These are phyloP conservation scores for Dioscorea alata DNA, from an alignment of 106 monocot genomes.

Conservation along the genomic window DNA sequence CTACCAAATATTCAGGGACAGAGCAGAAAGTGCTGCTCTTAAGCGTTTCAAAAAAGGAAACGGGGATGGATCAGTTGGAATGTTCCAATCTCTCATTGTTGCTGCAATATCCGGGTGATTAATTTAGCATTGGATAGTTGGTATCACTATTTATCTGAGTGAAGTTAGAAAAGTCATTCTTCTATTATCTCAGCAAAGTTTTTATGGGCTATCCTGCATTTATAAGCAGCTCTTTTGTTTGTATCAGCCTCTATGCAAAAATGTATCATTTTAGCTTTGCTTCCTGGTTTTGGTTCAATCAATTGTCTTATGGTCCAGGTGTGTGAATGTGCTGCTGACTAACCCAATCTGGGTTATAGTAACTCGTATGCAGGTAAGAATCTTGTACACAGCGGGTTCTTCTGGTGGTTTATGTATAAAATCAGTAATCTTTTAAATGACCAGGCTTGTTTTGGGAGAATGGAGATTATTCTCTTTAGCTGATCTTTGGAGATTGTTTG, in stretches of 20 bases:
- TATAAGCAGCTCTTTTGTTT: too few relatives aligned
- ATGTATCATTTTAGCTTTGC: too few relatives aligned
- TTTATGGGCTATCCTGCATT: too few relatives aligned
- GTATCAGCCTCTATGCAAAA: too few relatives aligned
- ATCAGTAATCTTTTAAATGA: too few relatives aligned
- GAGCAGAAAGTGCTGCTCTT: constrained; percentile 67
- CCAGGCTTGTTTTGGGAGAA: too few relatives aligned
- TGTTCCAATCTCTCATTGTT: constrained; percentile 73
- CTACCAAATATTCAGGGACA: constrained; percentile 91
- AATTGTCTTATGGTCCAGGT: constrained; percentile 45
- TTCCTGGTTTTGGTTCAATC: not conserved
- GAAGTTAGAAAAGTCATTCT: too few relatives aligned
- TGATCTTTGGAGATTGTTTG: not conserved
- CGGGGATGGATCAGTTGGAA: constrained; percentile 96
- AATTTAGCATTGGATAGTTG: not conserved
- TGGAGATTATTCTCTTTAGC: too few relatives aligned
- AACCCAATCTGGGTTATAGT: constrained; percentile 98
- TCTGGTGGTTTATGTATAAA: too few relatives aligned
- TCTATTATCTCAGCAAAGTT: too few relatives aligned
- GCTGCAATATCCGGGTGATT: constrained; percentile 87
- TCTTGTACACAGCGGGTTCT: too few relatives aligned
- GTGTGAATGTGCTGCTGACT: constrained; percentile 90
- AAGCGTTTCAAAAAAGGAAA: constrained; percentile 53
- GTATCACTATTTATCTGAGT: not conserved
- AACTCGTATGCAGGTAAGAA: constrained; percentile 86